A percentile compares a stretch with the other conserved stretches of the same genome.
Conservation (phyloP, 257 asterid genomes). For the Plantago major region DNA sequence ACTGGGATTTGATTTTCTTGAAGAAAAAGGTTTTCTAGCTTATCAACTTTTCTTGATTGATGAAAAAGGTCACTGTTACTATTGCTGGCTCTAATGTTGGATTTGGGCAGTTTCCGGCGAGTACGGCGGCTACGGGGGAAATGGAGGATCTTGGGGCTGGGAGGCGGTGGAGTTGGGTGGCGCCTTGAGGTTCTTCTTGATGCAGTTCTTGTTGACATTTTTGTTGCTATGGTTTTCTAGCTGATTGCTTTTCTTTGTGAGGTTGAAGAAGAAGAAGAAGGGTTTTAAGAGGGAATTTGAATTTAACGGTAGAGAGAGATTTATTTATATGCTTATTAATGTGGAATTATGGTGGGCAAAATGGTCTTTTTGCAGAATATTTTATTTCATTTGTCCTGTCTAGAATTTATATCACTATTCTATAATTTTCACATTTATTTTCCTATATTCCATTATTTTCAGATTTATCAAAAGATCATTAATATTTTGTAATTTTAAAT, state of each 20-base stretch:
- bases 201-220: constrained; percentile 19
- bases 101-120: constrained; percentile 44
- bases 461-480: too few relatives aligned
- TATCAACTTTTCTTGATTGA: constrained; percentile 25
- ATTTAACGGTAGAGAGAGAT: constrained; percentile 24
- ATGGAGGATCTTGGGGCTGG: constrained; percentile 74
- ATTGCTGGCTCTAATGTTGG: constrained; percentile 19
- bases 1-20: constrained; percentile 34
- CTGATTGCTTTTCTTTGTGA: too few relatives aligned
- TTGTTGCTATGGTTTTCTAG: not conserved
- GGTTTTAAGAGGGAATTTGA: constrained; percentile 14
- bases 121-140: constrained; percentile 55
- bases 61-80: constrained; percentile 18
- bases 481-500: too few relatives aligned
- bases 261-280: not conserved
- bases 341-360: not conserved
- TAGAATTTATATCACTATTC: too few relatives aligned
- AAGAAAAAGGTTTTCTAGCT: constrained; percentile 42
- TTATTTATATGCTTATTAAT: too few relatives aligned
- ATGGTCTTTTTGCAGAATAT: not conserved
- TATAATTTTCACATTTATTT: too few relatives aligned
- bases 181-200: constrained; percentile 48
- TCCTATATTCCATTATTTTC: too few relatives aligned
- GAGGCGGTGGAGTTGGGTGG: constrained; percentile 70
- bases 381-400: too few relatives aligned